Evolutionary conservation across 108 stramenopile genomes (phyloP).

Genomic region (Cyclotella atomus): DNA sequence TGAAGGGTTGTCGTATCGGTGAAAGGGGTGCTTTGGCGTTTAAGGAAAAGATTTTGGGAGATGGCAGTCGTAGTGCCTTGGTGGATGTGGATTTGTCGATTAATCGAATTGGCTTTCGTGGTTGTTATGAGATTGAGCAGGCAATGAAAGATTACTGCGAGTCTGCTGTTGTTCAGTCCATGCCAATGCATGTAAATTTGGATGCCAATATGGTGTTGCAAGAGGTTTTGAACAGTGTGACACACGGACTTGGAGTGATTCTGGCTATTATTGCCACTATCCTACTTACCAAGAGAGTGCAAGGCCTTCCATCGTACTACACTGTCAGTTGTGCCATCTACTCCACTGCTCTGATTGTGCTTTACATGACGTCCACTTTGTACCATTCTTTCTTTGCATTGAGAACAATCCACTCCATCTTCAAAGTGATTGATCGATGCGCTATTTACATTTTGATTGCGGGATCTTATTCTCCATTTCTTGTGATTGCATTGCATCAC

Average conservation of each 20-base stretch:
- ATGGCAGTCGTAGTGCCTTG: slow-evolving; percentile 33
- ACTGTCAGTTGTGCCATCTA: slow-evolving; percentile 75
- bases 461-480: slow-evolving; percentile 95
- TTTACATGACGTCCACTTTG: slow-evolving; percentile 87
- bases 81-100: slow-evolving; percentile 66
- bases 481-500: slow-evolving; percentile 79
- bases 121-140: slow-evolving; percentile 61
- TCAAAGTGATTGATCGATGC: slow-evolving; percentile 88
- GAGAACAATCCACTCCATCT: slow-evolving; percentile 59
- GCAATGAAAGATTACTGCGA: slow-evolving; percentile 36
- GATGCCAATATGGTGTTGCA: slow-evolving; percentile 83
- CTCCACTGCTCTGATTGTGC: slow-evolving; percentile 71
- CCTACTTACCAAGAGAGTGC: slow-evolving; percentile 59
- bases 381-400: slow-evolving; percentile 92
- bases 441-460: slow-evolving; percentile 98
- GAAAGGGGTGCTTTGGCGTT: slow-evolving; percentile 79
- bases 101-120: slow-evolving; percentile 76
- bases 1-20: slow-evolving; percentile 76
- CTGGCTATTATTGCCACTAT: slow-evolving; percentile 72
- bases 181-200: slow-evolving; percentile 53
- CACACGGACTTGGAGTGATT: slow-evolving; percentile 93
- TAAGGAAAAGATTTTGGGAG: slow-evolving; percentile 43
- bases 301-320: slow-evolving; percentile 40
- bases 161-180: neutral
- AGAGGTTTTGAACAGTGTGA: slow-evolving; percentile 91